Evolutionary conservation across 768 basidiomycete genomes (phyloP).

Genomic region (Mycena galericulata): DNA sequence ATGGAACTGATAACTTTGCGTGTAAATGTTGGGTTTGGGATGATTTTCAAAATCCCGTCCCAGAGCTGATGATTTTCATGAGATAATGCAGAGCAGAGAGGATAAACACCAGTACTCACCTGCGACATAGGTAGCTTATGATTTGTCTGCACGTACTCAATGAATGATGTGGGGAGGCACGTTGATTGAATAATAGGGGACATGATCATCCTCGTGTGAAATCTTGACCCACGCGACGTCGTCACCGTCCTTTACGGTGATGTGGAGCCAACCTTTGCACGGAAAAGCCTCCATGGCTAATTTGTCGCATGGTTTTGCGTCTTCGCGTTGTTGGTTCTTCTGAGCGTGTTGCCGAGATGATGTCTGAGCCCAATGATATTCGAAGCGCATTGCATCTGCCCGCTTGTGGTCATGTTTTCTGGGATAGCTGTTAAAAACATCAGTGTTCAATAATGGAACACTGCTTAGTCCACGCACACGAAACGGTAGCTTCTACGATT

Average conservation of each 20-base stretch:
- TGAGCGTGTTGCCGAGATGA: neutral
- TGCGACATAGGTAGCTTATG: neutral
- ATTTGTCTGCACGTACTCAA: neutral
- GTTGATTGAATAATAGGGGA: neutral
- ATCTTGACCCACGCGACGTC: neutral
- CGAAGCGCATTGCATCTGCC: neutral
- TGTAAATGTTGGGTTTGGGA: neutral
- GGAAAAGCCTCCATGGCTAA: neutral
- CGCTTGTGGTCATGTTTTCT: neutral
- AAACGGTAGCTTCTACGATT: neutral
- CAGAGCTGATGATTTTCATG: neutral
- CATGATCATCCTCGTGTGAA: neutral
- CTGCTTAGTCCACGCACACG: no score
- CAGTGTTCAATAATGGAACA: no score
- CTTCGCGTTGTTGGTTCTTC: neutral
- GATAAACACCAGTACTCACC: neutral
- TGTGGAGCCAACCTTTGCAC: conserved; percentile 3
- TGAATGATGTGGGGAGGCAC: neutral
- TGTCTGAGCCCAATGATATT: conserved; percentile 8
- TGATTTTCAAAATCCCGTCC: neutral
- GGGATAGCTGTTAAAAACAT: neutral
- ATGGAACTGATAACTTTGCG: neutral
- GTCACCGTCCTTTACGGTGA: neutral
- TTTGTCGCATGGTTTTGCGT: neutral
- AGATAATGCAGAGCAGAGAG: no score